Evolutionary conservation across 257 asterid genomes (phyloP), one percentile per base, ranked within the genome.

Genomic region (Leonotis leonurus): DNA sequence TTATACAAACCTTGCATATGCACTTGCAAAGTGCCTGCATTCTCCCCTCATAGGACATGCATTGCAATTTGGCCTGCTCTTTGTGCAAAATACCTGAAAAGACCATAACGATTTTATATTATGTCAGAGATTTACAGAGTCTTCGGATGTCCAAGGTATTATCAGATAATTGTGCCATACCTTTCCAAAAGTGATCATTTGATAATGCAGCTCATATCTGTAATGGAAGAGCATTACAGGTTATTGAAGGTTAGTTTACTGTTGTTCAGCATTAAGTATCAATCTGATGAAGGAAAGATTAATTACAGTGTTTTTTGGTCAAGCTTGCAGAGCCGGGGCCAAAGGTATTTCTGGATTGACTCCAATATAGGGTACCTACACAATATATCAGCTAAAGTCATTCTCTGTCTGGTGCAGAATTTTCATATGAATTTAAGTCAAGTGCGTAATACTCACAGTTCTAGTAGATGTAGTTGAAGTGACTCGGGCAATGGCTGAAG

Each of bases 401-500:
- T 53, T 69, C 26, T 26, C 50, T 43, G 16, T 53, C n/a, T 36
- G 62, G 22, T 39, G 70, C 66, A 46, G 46, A 58, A 45, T 70
- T 40, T 8, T 33, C 29, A 51, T 49, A 70, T 66, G 45, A 29
- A 74, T 56, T n/a, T 63, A 53, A 27, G 56, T 44, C 33, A 66
- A 64, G 40, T 46, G 56, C 16, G 33, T 66, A 64, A 29, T 6
- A 82, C 95, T 85, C 72, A 93, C 99, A 89, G 70, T 83, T 93
- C 97, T 57, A 93, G 83, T 55, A 93, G 88, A 70, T 93, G 99
- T 82, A 93, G 81, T 74, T 93, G 97, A 72, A 93, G 94, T 32
- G 96, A 87, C 78, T 93, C 99, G 0, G 99, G 97, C 82, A 93
- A 77, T 41, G 99, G 95, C 73, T 85, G 97, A 75, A 93, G 97